Evolutionary conservation across 2,329 filamentous ascomycete genomes (phyloP).

Genomic region (Neocatenulostroma microsporum): DNA sequence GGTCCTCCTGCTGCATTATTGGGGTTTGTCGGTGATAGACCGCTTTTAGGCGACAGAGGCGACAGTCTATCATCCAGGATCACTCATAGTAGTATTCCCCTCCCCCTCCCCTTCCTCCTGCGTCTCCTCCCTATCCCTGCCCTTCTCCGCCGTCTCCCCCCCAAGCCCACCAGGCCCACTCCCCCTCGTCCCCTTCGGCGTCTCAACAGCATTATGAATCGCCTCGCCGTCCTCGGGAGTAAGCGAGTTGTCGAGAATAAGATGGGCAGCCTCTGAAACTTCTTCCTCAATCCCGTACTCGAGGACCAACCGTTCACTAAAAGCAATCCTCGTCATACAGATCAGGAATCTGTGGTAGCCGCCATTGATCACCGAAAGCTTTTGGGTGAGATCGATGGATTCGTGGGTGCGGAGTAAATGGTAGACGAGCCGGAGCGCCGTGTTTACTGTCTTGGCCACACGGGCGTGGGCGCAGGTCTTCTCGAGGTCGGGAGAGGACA

Average conservation of each 20-base stretch:
- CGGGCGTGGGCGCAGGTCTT: conserved; percentile 31
- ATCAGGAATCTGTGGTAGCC: conserved; percentile 77
- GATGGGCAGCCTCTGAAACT: conserved; percentile 71
- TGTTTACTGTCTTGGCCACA: conserved; percentile 49
- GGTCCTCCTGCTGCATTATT: too few species aligned
- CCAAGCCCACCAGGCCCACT: conserved; percentile 4
- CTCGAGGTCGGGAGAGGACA: too few species aligned
- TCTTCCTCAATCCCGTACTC: conserved; percentile 70
- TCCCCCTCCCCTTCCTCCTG: conserved; percentile 8
- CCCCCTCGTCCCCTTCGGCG: conserved; percentile 22
- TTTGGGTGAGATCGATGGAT: conserved; percentile 59
- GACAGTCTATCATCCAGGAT: conserved; percentile 15
- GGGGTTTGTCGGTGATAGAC: too few species aligned
- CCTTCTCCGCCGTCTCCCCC: conserved; percentile 4
- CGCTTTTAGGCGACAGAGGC: too few species aligned
- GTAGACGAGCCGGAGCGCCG: conserved; percentile 53
- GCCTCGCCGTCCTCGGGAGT: conserved; percentile 71
- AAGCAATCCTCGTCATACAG: conserved; percentile 73
- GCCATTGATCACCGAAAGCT: conserved; percentile 61
- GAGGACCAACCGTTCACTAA: conserved; percentile 69
- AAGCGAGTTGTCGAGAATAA: conserved; percentile 70
- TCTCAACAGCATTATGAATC: conserved; percentile 41
- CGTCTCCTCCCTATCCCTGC: conserved; percentile 2
- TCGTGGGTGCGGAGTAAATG: conserved; percentile 52
- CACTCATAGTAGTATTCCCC: conserved; percentile 16